Evolutionary conservation across 2,329 filamentous ascomycete species (phyloP), one percentile per base, ranked within the genome.

Genomic region (Colletotrichum cordylinicola): DNA sequence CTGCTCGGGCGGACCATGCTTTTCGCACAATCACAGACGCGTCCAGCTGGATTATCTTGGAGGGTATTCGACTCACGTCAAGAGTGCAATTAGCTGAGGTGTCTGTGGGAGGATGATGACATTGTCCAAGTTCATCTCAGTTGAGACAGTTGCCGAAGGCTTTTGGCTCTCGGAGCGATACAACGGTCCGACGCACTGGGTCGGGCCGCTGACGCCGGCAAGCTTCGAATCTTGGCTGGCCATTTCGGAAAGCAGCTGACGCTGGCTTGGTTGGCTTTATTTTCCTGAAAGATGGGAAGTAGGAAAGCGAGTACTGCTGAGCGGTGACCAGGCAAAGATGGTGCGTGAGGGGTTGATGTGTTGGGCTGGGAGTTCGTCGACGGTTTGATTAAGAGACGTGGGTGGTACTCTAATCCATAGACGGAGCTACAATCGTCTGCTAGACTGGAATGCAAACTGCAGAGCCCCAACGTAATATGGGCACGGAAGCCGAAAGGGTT

Each of bases 1-100:
- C 24, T 31, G 27, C 16, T 31, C 24, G 43, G 55, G 24, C 10
- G 13, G 13, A 16, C 9, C 3, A 58, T 58, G 24, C 24, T 18
- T 24, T 29, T 58, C 27, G 55, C 24, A 29, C 16, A 27, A 16
- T 18, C 24, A 58, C 55, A 31, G 55, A 29, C 4, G 15, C 27
- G 16, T 10, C 16, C 27, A 58, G 55, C 24, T 27, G 29, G 55
- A 62, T 33, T 35, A n/a, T n/a, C 31, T 16, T 18, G 21, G 10
- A 43, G 24, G 37, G 60, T 31, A 67, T 71, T 79, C 79, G 78
- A 81, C 96, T 90, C 92, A 98, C 97, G 97, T 98, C 86, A 99
- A 91, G 79, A 99, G 91, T 79, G 97, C 96, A 87, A 99, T 99
- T 79, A 99, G 91, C 88, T 99, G 97, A 65, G 97, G 96, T 13